Percentiles rank a stretch among this genome's conserved stretches.
These are phyloP conservation scores for Ceratocystis destructans DNA, from an alignment of 2,329 filamentous ascomycete species.

Conservation along the genomic window DNA sequence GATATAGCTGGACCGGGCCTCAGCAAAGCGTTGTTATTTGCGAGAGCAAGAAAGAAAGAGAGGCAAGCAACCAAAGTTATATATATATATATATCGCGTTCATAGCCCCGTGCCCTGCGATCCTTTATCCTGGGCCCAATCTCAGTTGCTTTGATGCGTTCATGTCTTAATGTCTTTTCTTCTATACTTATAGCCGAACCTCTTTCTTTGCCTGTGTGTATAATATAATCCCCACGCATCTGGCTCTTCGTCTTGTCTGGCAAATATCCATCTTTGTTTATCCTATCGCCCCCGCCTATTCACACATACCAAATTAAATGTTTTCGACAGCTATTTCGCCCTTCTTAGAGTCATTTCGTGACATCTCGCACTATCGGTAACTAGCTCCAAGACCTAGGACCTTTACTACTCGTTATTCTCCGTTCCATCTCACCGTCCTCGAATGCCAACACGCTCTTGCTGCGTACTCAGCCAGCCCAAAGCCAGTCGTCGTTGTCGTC, in stretches of 20 bases:
- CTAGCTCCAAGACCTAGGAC: not conserved
- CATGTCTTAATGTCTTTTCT: conserved; percentile 1
- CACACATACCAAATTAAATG: conserved; percentile 12
- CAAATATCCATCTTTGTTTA: not conserved
- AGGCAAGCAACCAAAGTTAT: not conserved
- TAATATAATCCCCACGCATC: not conserved
- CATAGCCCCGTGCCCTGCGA: not conserved
- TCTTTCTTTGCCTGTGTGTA: not conserved
- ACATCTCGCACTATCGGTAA: conserved; percentile 1
- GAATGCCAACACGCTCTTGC: not conserved
- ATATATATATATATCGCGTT: not conserved
- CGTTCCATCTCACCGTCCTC: not conserved
- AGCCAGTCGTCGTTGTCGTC: too few relatives aligned
- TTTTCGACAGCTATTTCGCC: conserved; percentile 5
- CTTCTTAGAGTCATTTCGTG: not conserved
- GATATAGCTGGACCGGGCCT: conserved; percentile 6
- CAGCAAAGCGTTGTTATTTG: not conserved
- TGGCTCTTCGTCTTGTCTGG: not conserved
- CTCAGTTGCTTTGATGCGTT: not conserved
- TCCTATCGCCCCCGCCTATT: not conserved
- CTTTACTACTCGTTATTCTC: not conserved
- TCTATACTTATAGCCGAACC: not conserved
- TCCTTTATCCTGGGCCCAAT: not conserved
- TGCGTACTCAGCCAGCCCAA: not conserved
- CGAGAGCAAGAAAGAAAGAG: not conserved